Evolutionary conservation across 176 grass and related monocot species (phyloP).

Genomic region (Ensete glaucum): DNA sequence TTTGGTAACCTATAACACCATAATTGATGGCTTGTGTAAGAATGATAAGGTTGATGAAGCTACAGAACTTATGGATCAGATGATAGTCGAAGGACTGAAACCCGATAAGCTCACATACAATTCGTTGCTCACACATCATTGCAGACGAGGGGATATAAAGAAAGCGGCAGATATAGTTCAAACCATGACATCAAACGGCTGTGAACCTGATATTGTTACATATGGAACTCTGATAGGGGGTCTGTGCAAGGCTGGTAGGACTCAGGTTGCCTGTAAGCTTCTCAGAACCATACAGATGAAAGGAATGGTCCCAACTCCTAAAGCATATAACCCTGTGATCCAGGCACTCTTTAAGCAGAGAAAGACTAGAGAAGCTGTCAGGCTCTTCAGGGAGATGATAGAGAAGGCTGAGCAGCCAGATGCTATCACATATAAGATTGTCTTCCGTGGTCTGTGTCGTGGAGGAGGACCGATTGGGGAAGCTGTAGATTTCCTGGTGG

Average conservation of each 20-base stretch:
- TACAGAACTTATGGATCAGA: conserved; percentile 60
- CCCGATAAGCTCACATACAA: conserved; percentile 83
- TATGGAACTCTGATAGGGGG: conserved; percentile 74
- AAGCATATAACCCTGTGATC: conserved; percentile 69
- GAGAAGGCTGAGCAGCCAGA: conserved; percentile 65
- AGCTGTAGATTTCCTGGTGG: conserved; percentile 75
- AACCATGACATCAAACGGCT: conserved; percentile 72
- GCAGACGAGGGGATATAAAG: conserved; percentile 74
- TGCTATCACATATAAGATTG: conserved; percentile 69
- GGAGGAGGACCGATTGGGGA: conserved; percentile 73
- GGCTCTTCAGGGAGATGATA: conserved; percentile 76
- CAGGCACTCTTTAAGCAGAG: conserved; percentile 57
- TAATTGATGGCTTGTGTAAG: conserved; percentile 80
- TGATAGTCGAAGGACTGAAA: conserved; percentile 58
- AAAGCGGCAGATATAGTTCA: conserved; percentile 67
- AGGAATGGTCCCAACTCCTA: conserved; percentile 63
- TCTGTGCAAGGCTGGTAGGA: conserved; percentile 75
- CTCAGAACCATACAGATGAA: conserved; percentile 64
- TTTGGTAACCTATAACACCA: conserved; percentile 58
- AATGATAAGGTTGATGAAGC: conserved; percentile 60
- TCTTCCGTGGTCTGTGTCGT: conserved; percentile 61
- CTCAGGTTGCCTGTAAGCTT: conserved; percentile 71
- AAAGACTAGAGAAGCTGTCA: conserved; percentile 48
- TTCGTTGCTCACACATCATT: conserved; percentile 78
- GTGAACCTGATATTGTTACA: conserved; percentile 66